phyloP scores from a whole-genome alignment of 2,329 filamentous ascomycete genomes.

The Cordyceps cicadae region DNA sequence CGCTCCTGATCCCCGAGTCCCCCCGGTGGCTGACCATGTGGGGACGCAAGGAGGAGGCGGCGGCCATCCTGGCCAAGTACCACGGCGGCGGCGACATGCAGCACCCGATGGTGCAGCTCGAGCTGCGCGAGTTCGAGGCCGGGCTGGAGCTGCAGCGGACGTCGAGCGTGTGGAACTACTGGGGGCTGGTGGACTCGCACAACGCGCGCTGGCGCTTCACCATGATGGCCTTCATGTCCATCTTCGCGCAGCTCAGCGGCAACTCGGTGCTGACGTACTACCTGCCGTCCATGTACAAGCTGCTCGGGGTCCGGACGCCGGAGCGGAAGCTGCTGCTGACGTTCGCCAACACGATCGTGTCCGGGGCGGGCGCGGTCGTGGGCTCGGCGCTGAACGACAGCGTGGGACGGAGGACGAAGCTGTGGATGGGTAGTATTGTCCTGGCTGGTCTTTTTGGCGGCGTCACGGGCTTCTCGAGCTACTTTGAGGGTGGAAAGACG shows the following conservation, averaged over 20 bases:
- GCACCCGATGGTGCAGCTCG: conserved; percentile 30
- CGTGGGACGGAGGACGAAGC: conserved; percentile 31
- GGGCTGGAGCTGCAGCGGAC: conserved; percentile 32
- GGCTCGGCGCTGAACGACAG: conserved; percentile 24
- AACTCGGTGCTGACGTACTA: conserved; percentile 44
- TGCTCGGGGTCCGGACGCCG: conserved; percentile 46
- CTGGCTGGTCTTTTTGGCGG: conserved; percentile 36
- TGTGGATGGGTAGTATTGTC: conserved; percentile 43
- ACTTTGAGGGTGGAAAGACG: conserved; percentile 27
- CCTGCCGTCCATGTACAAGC: conserved; percentile 43
- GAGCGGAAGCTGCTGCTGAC: conserved; percentile 38
- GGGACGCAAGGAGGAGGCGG: conserved; percentile 28
- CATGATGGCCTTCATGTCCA: conserved; percentile 42
- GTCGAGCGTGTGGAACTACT: conserved; percentile 45
- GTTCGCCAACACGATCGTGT: conserved; percentile 38
- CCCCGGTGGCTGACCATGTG: conserved; percentile 33
- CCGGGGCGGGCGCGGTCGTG: conserved; percentile 31
- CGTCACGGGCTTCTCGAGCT: conserved; percentile 38
- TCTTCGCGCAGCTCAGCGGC: conserved; percentile 47
- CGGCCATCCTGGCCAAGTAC: conserved; percentile 26
- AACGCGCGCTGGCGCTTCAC: conserved; percentile 41
- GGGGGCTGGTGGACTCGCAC: conserved; percentile 40
- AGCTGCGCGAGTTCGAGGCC: conserved; percentile 31
- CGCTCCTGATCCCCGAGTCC: conserved; percentile 32
- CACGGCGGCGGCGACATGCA: conserved; percentile 25